These are phyloP conservation scores for Tolypocladium amazonense DNA, from an alignment of 2,329 filamentous ascomycete genomes.

Conservation along the genomic window DNA sequence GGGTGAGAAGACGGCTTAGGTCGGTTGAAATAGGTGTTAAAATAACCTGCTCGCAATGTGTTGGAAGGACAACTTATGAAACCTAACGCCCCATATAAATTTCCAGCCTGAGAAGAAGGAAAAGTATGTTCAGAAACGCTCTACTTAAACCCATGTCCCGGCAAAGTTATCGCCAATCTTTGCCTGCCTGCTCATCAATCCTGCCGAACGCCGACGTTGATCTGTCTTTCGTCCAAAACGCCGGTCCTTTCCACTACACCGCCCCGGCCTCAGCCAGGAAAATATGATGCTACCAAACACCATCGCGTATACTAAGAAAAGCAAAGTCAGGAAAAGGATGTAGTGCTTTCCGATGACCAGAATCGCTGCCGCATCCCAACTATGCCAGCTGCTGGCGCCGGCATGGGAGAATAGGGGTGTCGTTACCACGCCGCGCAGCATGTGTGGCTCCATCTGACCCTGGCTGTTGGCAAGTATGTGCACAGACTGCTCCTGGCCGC, in stretches of 20 bases:
- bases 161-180: neutral
- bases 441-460: conserved; percentile 4
- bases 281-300: too few relatives aligned
- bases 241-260: neutral
- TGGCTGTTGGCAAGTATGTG: neutral
- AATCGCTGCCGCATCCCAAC: conserved; percentile 1
- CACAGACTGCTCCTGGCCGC: neutral
- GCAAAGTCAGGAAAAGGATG: neutral
- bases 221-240: neutral
- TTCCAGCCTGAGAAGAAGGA: neutral
- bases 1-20: too few relatives aligned
- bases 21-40: too few relatives aligned
- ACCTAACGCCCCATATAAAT: neutral
- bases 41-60: too few relatives aligned
- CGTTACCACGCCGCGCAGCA: conserved; percentile 11
- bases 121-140: neutral
- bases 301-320: neutral
- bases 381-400: conserved; percentile 15
- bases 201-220: neutral
- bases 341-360: neutral
- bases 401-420: conserved; percentile 13
- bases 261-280: neutral
- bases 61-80: neutral
- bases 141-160: neutral
- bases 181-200: neutral